These are phyloP conservation scores for Achaetomiella virescens DNA, from an alignment of 495 filamentous ascomycete genomes.

Conservation along the genomic window DNA sequence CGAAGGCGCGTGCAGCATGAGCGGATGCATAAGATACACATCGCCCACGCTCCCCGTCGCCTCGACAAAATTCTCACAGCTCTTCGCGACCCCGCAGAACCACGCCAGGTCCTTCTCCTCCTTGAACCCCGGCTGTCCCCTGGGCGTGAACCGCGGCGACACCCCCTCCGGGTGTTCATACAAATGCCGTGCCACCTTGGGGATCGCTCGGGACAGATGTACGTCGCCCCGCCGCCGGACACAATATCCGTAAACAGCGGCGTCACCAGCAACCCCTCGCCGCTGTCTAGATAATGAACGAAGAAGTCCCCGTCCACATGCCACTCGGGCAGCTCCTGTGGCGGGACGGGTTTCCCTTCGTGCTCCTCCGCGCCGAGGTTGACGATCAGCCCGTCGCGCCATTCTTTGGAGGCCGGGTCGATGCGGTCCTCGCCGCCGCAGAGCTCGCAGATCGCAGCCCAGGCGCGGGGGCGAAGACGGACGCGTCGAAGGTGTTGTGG, in stretches of 20 bases:
- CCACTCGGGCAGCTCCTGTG: conserved; percentile 54
- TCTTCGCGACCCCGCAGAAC: conserved; percentile 46
- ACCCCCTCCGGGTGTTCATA: conserved; percentile 64
- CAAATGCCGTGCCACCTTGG: conserved; percentile 52
- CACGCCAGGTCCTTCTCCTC: conserved; percentile 43
- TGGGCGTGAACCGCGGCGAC: conserved; percentile 57
- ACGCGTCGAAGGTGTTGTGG: conserved; percentile 48
- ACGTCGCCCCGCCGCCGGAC: conserved; percentile 59
- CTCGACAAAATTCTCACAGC: conserved; percentile 53
- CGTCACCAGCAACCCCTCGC: conserved; percentile 63
- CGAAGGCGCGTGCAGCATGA: conserved; percentile 66
- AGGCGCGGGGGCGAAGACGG: conserved; percentile 62
- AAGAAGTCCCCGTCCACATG: conserved; percentile 77
- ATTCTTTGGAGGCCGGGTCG: conserved; percentile 41
- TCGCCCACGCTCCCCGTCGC: conserved; percentile 60
- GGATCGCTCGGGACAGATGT: conserved; percentile 57
- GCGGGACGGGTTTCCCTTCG: conserved; percentile 43
- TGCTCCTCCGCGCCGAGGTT: conserved; percentile 59
- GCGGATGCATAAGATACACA: conserved; percentile 62
- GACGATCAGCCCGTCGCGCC: conserved; percentile 67
- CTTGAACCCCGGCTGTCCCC: conserved; percentile 36
- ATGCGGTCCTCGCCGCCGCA: conserved; percentile 61
- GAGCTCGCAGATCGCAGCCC: conserved; percentile 64
- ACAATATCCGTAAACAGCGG: conserved; percentile 63
- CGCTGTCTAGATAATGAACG: conserved; percentile 66